phyloP scores from a whole-genome alignment of 768 basidiomycete species.

The Cubamyces sp. region DNA sequence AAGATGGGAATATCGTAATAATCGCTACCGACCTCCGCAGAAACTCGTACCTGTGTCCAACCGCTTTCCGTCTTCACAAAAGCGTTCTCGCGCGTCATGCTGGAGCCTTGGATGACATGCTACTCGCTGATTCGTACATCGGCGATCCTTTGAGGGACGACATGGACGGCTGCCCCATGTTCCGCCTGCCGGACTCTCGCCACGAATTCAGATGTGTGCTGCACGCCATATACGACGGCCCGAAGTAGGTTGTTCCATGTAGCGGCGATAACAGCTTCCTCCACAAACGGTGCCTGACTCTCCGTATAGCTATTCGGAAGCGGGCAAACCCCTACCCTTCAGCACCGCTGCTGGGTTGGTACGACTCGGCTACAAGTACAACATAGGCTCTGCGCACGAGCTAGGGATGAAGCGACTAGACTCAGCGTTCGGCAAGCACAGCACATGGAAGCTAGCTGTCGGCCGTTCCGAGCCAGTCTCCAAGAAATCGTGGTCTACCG shows the following conservation, averaged over 20 bases:
- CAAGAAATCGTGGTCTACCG: too few relatives aligned
- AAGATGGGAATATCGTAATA: conserved; percentile 70
- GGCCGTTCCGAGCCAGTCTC: neutral
- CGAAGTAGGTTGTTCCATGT: neutral
- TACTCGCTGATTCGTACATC: neutral
- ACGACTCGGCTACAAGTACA: conserved; percentile 18
- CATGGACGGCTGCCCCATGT: conserved; percentile 7
- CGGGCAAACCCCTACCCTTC: neutral
- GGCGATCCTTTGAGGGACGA: neutral
- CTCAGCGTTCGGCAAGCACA: conserved; percentile 6
- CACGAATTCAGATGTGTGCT: conserved; percentile 8
- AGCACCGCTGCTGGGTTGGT: conserved; percentile 1
- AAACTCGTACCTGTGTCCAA: too few relatives aligned
- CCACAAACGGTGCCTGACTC: too few relatives aligned
- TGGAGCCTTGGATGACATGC: neutral
- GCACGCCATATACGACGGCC: conserved; percentile 12
- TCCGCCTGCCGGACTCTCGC: neutral
- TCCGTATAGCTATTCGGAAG: too few relatives aligned
- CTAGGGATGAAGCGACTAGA: conserved; percentile 3
- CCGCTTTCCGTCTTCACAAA: neutral
- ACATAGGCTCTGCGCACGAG: neutral
- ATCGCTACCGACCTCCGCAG: conserved; percentile 38
- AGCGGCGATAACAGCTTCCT: too few relatives aligned
- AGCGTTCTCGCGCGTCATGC: conserved; percentile 8
- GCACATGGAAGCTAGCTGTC: neutral